Evolutionary conservation across 73 alveolate genomes (phyloP).

Genomic region (Paramecium tetraurelia): DNA sequence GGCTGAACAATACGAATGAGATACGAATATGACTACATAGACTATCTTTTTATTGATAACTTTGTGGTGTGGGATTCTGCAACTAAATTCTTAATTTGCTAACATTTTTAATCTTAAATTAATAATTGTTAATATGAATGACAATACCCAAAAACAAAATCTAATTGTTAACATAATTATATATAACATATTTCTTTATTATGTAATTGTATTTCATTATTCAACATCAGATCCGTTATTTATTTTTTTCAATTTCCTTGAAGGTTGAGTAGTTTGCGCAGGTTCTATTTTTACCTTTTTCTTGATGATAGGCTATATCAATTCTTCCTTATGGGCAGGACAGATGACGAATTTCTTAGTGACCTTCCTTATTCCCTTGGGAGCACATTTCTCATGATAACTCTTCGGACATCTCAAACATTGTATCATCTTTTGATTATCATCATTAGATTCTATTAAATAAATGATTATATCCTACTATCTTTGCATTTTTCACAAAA

Average conservation of each 20-base stretch:
- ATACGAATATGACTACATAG: background rate
- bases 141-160: no score
- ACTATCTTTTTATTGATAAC: conserved; percentile 5
- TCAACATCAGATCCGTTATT: conserved; percentile 13
- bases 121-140: background rate
- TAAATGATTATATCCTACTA: background rate
- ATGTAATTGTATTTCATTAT: background rate
- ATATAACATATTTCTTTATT: background rate
- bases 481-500: conserved; percentile 56
- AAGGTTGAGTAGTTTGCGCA: background rate
- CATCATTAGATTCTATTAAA: conserved; percentile 34
- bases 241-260: background rate
- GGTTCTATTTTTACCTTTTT: conserved; percentile 21
- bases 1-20: background rate
- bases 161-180: background rate
- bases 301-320: background rate
- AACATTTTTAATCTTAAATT: background rate
- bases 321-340: conserved; percentile 38
- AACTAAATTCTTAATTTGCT: conserved; percentile 30
- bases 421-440: background rate
- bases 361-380: background rate
- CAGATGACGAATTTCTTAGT: background rate
- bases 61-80: conserved; percentile 25
- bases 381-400: conserved; percentile 53
- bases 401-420: conserved; percentile 59